Evolutionary conservation across 768 basidiomycete species (phyloP).

Genomic region (Panaeolus cyanescens): DNA sequence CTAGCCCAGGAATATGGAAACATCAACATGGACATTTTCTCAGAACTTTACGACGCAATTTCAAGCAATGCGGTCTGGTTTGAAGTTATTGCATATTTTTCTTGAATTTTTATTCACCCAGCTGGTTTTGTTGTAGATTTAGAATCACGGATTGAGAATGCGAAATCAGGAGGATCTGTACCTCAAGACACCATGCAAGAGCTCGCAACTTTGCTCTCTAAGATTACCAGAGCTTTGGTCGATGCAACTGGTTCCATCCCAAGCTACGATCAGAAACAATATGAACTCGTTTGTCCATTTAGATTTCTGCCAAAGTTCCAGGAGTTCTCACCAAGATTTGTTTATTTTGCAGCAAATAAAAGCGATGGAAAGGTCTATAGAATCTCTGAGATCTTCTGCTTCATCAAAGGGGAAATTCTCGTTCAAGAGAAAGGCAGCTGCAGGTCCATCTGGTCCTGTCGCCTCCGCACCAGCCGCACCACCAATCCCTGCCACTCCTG

Average conservation of each 20-base stretch:
- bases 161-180: conserved; percentile 31
- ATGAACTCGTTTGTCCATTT: conserved; percentile 54
- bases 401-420: conserved; percentile 61
- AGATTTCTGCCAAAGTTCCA: neutral
- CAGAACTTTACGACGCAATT: conserved; percentile 54
- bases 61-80: conserved; percentile 52
- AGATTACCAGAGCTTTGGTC: conserved; percentile 59
- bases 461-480: conserved; percentile 5
- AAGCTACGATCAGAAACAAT: conserved; percentile 74
- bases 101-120: conserved; percentile 9
- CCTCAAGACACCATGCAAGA: conserved; percentile 40
- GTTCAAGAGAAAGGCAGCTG: conserved; percentile 50
- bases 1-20: conserved; percentile 22
- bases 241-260: conserved; percentile 70
- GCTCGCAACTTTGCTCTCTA: conserved; percentile 52
- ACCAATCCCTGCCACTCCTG: conserved; percentile 3
- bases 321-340: conserved; percentile 3
- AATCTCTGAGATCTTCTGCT: conserved; percentile 47
- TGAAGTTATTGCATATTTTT: conserved; percentile 27
- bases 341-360: conserved; percentile 59
- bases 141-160: conserved; percentile 42
- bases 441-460: conserved; percentile 13
- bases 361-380: conserved; percentile 55
- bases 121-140: conserved; percentile 40
- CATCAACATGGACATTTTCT: conserved; percentile 45